These are phyloP conservation scores for Wickerhamiella vanderwaltii DNA, from an alignment of 805 yeast species.

Conservation along the genomic window DNA sequence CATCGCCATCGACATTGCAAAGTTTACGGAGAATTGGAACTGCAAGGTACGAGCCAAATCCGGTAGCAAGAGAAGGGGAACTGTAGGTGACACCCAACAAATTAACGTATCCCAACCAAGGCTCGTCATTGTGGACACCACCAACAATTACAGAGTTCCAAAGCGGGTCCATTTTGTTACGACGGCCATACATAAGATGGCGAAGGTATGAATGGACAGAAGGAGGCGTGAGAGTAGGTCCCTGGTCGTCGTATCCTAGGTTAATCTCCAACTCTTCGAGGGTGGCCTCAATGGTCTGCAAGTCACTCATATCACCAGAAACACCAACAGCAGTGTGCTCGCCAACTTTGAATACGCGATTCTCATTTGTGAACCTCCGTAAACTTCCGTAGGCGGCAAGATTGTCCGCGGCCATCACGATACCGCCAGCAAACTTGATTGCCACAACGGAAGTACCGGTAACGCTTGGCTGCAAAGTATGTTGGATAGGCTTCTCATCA, in stretches of 20 bases:
- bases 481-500: slow-evolving; percentile 46
- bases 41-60: slow-evolving; percentile 93
- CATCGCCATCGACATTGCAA: slow-evolving; percentile 70
- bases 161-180: slow-evolving; percentile 88
- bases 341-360: slow-evolving; percentile 78
- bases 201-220: slow-evolving; percentile 81
- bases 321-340: slow-evolving; percentile 79
- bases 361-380: slow-evolving; percentile 71
- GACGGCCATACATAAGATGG: slow-evolving; percentile 70
- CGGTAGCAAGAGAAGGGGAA: slow-evolving; percentile 85
- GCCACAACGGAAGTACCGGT: slow-evolving; percentile 96
- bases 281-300: slow-evolving; percentile 66
- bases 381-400: slow-evolving; percentile 86
- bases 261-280: slow-evolving; percentile 71
- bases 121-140: slow-evolving; percentile 65
- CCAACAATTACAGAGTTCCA: slow-evolving; percentile 93
- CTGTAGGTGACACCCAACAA: slow-evolving; percentile 82
- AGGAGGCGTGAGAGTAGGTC: slow-evolving; percentile 64
- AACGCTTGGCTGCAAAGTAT: slow-evolving; percentile 88
- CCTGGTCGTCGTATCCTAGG: slow-evolving; percentile 62
- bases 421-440: slow-evolving; percentile 79
- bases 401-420: slow-evolving; percentile 90
- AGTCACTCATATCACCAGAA: slow-evolving; percentile 88
- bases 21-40: slow-evolving; percentile 78
- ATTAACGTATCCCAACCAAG: slow-evolving; percentile 78